Evolutionary conservation across 2,329 filamentous ascomycete genomes (phyloP).

Genomic region (Penicillium sp.): DNA sequence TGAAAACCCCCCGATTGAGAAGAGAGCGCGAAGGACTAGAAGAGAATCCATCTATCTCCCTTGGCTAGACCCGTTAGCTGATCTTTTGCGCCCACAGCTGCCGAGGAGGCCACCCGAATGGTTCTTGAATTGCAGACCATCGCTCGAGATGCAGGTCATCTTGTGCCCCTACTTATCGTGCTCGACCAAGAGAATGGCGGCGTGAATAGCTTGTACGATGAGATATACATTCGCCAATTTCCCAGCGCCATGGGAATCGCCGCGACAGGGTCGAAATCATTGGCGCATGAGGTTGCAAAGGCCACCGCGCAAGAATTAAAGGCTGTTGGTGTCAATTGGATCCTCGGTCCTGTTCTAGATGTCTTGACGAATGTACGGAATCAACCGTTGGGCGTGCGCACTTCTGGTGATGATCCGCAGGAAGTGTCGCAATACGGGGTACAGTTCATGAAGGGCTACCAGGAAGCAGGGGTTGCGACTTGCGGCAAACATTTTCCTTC

Average conservation of each 20-base stretch:
- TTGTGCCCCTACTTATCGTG: conserved; percentile 85
- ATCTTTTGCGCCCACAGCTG: conserved; percentile 63
- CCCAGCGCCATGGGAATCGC: conserved; percentile 96
- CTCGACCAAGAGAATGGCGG: conserved; percentile 98
- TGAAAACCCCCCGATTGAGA: not conserved
- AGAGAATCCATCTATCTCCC: not conserved
- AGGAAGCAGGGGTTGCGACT: conserved; percentile 84
- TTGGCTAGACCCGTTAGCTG: conserved; percentile 8
- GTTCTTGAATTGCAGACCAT: conserved; percentile 93
- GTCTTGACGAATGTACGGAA: conserved; percentile 92
- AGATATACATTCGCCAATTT: conserved; percentile 94
- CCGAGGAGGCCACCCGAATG: conserved; percentile 84
- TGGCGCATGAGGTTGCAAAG: conserved; percentile 89
- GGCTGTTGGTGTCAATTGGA: conserved; percentile 93
- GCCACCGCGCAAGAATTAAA: conserved; percentile 91
- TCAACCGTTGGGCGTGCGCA: conserved; percentile 87
- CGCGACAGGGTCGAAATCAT: conserved; percentile 82
- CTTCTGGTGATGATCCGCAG: conserved; percentile 89
- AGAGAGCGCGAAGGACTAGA: not conserved
- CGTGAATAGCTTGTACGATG: conserved; percentile 95
- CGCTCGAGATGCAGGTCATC: conserved; percentile 87
- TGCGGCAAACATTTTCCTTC: conserved; percentile 97
- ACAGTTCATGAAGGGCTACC: conserved; percentile 89
- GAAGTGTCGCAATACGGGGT: conserved; percentile 93
- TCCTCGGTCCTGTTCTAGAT: conserved; percentile 90